These are phyloP conservation scores for Physaria fendleri DNA, from an alignment of 345 rosid genomes.

Conservation along the genomic window DNA sequence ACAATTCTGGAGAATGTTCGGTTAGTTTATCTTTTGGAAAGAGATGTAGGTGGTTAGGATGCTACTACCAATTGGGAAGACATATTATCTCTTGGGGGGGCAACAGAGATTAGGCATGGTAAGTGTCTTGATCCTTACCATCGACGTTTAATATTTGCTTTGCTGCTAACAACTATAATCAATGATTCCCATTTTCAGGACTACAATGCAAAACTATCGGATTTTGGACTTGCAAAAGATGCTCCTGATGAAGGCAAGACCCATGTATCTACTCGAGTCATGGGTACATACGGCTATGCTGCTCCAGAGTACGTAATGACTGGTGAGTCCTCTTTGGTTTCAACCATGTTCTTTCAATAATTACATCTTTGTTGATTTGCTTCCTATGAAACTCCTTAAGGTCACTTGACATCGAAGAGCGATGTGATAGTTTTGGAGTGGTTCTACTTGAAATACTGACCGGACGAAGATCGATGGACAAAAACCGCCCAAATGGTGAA, in stretches of 20 bases:
- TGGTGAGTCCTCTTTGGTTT: slow-evolving; percentile 42
- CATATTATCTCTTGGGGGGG: slow-evolving; percentile 92
- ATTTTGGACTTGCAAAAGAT: slow-evolving; percentile 97
- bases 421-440: slow-evolving; percentile 86
- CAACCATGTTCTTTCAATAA: background rate
- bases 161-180: background rate
- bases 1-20: slow-evolving; percentile 73
- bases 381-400: slow-evolving; percentile 26
- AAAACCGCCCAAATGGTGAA: slow-evolving; percentile 70
- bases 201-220: slow-evolving; percentile 91
- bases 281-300: slow-evolving; percentile 98
- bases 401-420: slow-evolving; percentile 80
- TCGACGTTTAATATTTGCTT: background rate
- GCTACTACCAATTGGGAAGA: slow-evolving; percentile 84
- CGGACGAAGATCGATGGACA: slow-evolving; percentile 79
- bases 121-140: slow-evolving; percentile 22
- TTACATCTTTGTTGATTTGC: background rate
- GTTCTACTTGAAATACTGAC: slow-evolving; percentile 76
- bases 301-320: slow-evolving; percentile 99
- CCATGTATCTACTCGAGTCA: slow-evolving; percentile 94
- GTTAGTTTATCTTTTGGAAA: slow-evolving; percentile 74
- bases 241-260: slow-evolving; percentile 99
- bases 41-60: slow-evolving; percentile 87
- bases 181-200: slow-evolving; percentile 42
- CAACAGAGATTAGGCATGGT: slow-evolving; percentile 99